These are phyloP conservation scores for Canavalia ensiformis DNA, from an alignment of 306 rosid genomes.

Conservation along the genomic window DNA sequence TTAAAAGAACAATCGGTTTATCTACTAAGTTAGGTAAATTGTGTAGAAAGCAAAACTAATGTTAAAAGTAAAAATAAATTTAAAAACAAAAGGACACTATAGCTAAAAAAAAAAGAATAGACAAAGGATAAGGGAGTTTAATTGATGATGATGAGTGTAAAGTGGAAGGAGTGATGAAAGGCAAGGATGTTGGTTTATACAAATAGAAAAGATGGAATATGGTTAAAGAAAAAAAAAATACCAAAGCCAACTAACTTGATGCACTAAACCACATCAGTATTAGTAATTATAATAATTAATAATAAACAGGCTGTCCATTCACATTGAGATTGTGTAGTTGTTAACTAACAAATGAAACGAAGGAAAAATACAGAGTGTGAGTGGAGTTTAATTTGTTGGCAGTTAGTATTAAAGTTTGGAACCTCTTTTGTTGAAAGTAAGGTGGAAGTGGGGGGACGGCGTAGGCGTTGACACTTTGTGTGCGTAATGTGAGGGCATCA, in stretches of 20 bases:
- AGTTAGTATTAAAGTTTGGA: constrained; percentile 13
- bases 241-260: constrained; percentile 44
- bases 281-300: neutral
- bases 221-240: constrained; percentile 43
- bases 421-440: constrained; percentile 19
- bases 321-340: constrained; percentile 34
- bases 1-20: constrained; percentile 31
- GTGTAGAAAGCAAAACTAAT: constrained; percentile 49
- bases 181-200: constrained; percentile 17
- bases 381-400: neutral
- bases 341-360: constrained; percentile 42
- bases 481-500: constrained; percentile 45
- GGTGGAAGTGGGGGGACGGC: neutral
- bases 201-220: constrained; percentile 43
- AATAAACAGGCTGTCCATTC: constrained; percentile 41
- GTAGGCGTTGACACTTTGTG: constrained; percentile 54
- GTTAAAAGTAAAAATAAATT: constrained; percentile 46
- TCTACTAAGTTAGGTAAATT: constrained; percentile 41
- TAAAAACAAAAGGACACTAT: constrained; percentile 32
- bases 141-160: neutral
- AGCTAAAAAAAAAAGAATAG: too few relatives aligned
- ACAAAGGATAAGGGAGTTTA: too few relatives aligned
- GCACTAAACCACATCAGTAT: constrained; percentile 30
- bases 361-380: neutral
- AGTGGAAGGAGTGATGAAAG: constrained; percentile 21